Evolutionary conservation across 768 basidiomycete genomes (phyloP).

Genomic region (Lactarius tabidus): DNA sequence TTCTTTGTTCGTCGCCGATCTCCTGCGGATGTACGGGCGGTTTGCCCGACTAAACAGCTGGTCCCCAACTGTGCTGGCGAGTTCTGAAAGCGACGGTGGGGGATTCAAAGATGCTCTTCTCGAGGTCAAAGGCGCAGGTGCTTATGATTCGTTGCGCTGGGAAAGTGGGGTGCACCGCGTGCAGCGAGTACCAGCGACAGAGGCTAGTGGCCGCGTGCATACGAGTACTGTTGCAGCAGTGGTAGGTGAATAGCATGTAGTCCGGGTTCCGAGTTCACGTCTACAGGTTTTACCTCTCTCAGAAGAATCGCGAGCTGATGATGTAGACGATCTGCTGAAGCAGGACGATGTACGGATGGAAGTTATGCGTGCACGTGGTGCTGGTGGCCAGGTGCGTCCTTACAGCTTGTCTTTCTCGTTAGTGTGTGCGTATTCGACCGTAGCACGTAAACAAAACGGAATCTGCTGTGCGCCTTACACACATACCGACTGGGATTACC

Average conservation of each 20-base stretch:
- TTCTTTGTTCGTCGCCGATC: constrained; percentile 70
- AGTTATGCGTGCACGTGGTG: constrained; percentile 95
- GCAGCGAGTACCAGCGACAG: constrained; percentile 89
- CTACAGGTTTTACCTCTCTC: constrained; percentile 79
- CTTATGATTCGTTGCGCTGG: constrained; percentile 77
- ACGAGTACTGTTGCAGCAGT: constrained; percentile 88
- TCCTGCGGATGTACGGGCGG: constrained; percentile 79
- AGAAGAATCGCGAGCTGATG: constrained; percentile 50
- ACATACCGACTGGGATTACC: constrained; percentile 87
- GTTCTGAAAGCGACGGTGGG: constrained; percentile 54
- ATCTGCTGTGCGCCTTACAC: constrained; percentile 92
- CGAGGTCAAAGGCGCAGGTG: constrained; percentile 72
- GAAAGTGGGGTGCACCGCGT: constrained; percentile 97
- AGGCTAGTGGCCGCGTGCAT: constrained; percentile 82
- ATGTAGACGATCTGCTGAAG: constrained; percentile 60
- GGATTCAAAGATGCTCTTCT: constrained; percentile 75
- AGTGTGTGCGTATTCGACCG: background rate
- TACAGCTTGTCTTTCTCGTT: background rate
- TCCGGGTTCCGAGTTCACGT: background rate
- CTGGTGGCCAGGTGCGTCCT: constrained; percentile 83
- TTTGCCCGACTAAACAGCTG: constrained; percentile 55
- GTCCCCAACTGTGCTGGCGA: constrained; percentile 56
- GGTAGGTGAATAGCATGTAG: constrained; percentile 42
- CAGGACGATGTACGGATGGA: constrained; percentile 88
- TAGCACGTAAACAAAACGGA: constrained; percentile 99